Evolutionary conservation across 1,284 basidiomycete species (phyloP), one percentile per base, ranked within the genome.

Genomic region (Rhodotorula sp.): DNA sequence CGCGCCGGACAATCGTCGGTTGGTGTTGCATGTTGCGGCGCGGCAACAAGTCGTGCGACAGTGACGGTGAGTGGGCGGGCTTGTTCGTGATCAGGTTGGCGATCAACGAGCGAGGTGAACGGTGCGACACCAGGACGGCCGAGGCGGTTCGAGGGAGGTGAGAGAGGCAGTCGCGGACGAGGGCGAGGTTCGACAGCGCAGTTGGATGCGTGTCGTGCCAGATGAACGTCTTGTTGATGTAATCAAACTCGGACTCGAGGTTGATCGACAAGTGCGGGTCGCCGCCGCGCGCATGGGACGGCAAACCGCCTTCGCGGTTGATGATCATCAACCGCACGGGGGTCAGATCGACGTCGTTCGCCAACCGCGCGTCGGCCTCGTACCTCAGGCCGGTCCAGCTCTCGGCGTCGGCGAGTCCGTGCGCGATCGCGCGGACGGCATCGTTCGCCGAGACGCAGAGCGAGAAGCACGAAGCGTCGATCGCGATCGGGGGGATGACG

Each of bases 51-150:
- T 94, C 91, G 77, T 97, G 93, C 46, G 95, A 94, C 37, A 99
- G 85, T 70, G 91, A 94, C 3, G 95, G 96, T 75, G 91, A 95
- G 76, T 97, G 88, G 1, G 94, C 94, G 2, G 96, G 96, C 80
- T 95, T 96, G 82, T 99, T 99, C 60, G 96, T 99, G 79, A 99
- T 95, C 56, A 99, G 85, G 81, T 99, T 98, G 57, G 88, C 95
- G 77, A 99, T 98, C 71, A 99, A 87, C 4, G 91, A 92, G 68
- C 91, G 92, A 0, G 95, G 93, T 2, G 94, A 96, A 48, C 95
- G 91, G 82, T 99, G 96, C 20, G 93, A 96, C 62, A 98, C 96
- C 85, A 99, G 90, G 73, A 99, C 85, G 20, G 94, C 95, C 26
- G 93, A 95, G 5, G 95, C 93, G 2, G 90, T 87, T 18, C 89